Base-by-base conservation (phyloP, 352 stramenopile genomes). In the Globisporangium lucens region DNA sequence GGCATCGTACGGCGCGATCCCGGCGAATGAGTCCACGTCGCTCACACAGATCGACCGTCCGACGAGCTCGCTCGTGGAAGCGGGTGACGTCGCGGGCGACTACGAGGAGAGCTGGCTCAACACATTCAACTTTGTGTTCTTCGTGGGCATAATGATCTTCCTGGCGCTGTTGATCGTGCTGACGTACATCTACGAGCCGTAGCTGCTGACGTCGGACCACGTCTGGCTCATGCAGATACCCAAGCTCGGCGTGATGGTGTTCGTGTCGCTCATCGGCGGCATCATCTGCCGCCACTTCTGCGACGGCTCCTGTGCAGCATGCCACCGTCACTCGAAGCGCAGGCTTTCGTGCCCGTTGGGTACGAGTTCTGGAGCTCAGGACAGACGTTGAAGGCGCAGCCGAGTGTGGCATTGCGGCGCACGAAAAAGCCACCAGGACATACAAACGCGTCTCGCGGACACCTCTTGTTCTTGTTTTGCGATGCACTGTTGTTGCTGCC, bases 161-260 rank as follows among this genome's bases (percentile, higher is more conserved):
- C 70, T 74, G 7, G 67, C 43, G 0, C 67, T 80, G 43, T 76
- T 94, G 63, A 52, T 92, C 33, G 73, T 83, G 24, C 62, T 94
- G 47, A 94, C 85, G 12, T 80, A 60, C 62, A 53, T 89, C n/a
- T 89, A 83, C 73, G 75, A 85, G 67, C 79, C 78, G 8, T 66
- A 76, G 46, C 82, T 88, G 69, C 76, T 90, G n/a, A 57, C 29
- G n/a, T 76, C 76, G 22, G 65, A 61, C 2, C 65, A 33, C 20
- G 92, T 94, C 68, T 94, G 86, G 86, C 56, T 89, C 38, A 78
- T 75, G 66, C 75, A 90, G 52, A 47, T 90, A n/a, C 86, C 85
- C 20, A 91, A 94, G 66, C 67, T 94, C 2, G 71, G 70, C 13
- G 76, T 87, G 24, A 94, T 94, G 85, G 87, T 92, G 79, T 41